These are phyloP conservation scores for Musa balbisiana DNA, from an alignment of 202 grass and related monocot genomes.

Conservation along the genomic window DNA sequence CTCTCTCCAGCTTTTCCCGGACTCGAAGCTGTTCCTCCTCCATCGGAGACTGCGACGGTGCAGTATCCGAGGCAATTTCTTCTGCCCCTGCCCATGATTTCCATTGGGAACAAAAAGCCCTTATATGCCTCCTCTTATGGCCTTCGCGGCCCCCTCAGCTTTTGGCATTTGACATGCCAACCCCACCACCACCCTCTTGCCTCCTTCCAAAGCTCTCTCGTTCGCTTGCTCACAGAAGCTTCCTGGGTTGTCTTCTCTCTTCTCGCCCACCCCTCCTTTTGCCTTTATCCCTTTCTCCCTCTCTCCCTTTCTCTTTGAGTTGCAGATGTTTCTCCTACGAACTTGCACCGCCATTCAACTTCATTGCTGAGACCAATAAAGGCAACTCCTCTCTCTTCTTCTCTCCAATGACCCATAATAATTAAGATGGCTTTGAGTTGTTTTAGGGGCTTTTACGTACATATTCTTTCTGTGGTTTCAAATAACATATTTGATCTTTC, in stretches of 20 bases:
- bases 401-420: neutral
- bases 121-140: neutral
- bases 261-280: neutral
- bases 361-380: slow-evolving; percentile 7
- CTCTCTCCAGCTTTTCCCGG: too few relatives aligned
- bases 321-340: neutral
- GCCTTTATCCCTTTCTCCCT: slow-evolving; percentile 11
- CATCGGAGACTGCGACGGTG: too few relatives aligned
- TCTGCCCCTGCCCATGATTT: neutral
- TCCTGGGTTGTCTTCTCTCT: neutral
- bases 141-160: too few relatives aligned
- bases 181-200: neutral
- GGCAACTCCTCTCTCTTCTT: neutral
- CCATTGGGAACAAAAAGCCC: neutral
- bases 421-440: too few relatives aligned
- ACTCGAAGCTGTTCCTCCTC: too few relatives aligned
- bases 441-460: too few relatives aligned
- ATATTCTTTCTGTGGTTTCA: too few relatives aligned
- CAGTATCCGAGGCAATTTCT: neutral
- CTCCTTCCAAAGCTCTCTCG: neutral
- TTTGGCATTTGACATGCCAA: neutral
- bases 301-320: neutral
- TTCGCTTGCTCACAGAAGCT: neutral
- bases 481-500: too few relatives aligned
- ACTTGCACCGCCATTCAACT: too few relatives aligned